Base-by-base conservation (phyloP, 129 eudicot species). In the Pittosporum tobira region DNA sequence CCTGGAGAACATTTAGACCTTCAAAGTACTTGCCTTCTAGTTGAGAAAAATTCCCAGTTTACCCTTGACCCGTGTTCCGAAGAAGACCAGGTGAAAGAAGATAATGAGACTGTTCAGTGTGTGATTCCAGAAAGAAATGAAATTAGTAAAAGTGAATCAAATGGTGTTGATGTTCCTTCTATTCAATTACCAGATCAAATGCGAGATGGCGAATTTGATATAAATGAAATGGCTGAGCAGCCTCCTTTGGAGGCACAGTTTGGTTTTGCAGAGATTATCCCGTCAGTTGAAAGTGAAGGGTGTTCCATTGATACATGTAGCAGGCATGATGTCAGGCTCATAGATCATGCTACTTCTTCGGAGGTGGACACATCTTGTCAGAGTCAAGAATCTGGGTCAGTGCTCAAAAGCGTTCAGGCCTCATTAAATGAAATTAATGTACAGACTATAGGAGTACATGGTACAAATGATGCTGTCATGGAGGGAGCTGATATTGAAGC, bases 161-260 rank as follows among this genome's bases (percentile, higher is more conserved):
- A 46, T 51, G 38, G 3, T 51, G 53, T 34, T 0, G 29, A 19
- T 21, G 51, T 36, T 36, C 30, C 14, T 53, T 57, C 12, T 45
- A 14, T 61, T 54, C 57, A 25, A 38, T 61, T 69, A 53, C 72
- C 48, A 29, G 62, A 20, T 49, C 56, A 31, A 12, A 16, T 14
- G 51, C 48, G 40, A 47, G 64, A 52, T 55, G 67, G 48, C 24
- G 45, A 38, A 61, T 54, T 38, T 56, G 71, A 69, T 67, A 73
- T 57, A 28, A 67, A 56, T 50, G 42, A 16, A 58, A 29, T 15
- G 59, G 63, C 48, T 56, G 64, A 61, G 59, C 50, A 48, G 7
- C 52, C 38, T 53, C 34, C 20, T 37, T 15, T 30, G 23, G 62
- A 49, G 51, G 48, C 20, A 57, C 46, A 21, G 49, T 59, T 49